Percentiles rank a stretch among this genome's conserved stretches.
Evolutionary conservation across 2,329 filamentous ascomycete species (phyloP).

Genomic region (Colletotrichum euphorbiae): DNA sequence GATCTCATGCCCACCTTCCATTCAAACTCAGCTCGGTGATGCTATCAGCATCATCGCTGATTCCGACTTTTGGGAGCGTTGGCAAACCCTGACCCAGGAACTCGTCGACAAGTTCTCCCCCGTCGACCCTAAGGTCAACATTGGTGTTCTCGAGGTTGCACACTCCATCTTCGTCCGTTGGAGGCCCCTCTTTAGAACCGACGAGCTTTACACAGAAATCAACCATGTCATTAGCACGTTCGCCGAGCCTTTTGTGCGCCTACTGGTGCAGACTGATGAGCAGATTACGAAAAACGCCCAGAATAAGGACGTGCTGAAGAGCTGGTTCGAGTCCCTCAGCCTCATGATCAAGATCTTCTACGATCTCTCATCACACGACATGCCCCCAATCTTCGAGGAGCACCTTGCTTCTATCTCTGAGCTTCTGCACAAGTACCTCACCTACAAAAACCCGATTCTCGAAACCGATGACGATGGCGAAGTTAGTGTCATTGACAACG

Average conservation of each 20-base stretch:
- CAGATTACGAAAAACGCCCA: constrained; percentile 79
- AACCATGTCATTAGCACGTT: constrained; percentile 94
- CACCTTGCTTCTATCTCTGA: constrained; percentile 81
- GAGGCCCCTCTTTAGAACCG: constrained; percentile 92
- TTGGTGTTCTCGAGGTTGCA: constrained; percentile 94
- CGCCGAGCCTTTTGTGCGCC: constrained; percentile 81
- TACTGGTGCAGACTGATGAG: constrained; percentile 79
- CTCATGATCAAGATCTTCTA: constrained; percentile 92
- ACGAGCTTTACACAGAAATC: constrained; percentile 94
- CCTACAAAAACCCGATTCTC: constrained; percentile 86
- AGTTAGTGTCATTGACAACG: constrained; percentile 83
- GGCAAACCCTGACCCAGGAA: constrained; percentile 95
- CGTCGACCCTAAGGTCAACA: constrained; percentile 85
- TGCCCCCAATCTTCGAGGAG: constrained; percentile 94
- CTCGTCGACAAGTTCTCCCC: constrained; percentile 88
- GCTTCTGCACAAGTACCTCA: constrained; percentile 91
- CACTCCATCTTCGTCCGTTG: constrained; percentile 98
- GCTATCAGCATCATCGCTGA: constrained; percentile 98
- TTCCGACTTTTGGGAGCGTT: constrained; percentile 95
- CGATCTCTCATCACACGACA: constrained; percentile 96
- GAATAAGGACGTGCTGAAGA: constrained; percentile 79
- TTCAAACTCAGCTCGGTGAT: constrained; percentile 95
- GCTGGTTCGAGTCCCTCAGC: constrained; percentile 87
- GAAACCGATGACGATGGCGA: constrained; percentile 91
- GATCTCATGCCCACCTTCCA: constrained; percentile 87